phyloP scores from a whole-genome alignment of 495 filamentous ascomycete species.

The Aspergillus steynii region DNA sequence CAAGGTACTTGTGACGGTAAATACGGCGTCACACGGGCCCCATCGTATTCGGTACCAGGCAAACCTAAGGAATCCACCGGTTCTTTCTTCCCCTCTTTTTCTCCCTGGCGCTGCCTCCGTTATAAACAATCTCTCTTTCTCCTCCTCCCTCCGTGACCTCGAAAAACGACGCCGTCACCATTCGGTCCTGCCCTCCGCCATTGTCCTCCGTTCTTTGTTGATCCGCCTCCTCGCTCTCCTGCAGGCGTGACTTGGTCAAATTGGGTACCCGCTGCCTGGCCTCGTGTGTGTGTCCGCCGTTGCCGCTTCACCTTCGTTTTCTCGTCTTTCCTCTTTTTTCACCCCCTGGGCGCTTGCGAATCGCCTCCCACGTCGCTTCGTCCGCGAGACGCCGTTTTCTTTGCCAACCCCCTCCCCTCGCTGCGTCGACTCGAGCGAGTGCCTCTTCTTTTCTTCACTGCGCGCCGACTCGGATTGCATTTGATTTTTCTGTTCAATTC shows the following conservation, averaged over 20 bases:
- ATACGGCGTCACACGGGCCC: not conserved
- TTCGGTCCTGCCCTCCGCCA: not conserved
- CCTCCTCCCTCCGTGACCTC: not conserved
- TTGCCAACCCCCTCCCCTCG: not conserved
- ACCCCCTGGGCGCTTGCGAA: not conserved
- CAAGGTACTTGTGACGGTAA: too few species aligned
- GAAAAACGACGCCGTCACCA: not conserved
- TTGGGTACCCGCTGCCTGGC: constrained; percentile 20
- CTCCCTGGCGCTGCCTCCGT: not conserved
- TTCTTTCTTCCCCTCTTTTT: not conserved
- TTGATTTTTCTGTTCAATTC: not conserved
- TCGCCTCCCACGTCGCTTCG: not conserved
- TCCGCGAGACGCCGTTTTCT: not conserved
- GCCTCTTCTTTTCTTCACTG: not conserved
- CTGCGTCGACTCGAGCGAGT: not conserved
- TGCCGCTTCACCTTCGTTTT: not conserved
- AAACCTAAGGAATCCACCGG: too few species aligned
- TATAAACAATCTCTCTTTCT: not conserved
- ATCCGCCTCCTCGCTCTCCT: constrained; percentile 10
- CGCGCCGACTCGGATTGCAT: constrained; percentile 3
- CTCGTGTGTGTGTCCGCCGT: not conserved
- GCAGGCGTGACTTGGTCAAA: constrained; percentile 23
- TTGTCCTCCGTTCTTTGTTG: not conserved
- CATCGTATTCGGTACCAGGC: not conserved
- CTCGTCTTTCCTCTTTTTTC: not conserved